Percentiles rank a stretch among this genome's conserved stretches.
Conservation (phyloP, 2,329 filamentous ascomycete species). For the Colletotrichum sp. region DNA sequence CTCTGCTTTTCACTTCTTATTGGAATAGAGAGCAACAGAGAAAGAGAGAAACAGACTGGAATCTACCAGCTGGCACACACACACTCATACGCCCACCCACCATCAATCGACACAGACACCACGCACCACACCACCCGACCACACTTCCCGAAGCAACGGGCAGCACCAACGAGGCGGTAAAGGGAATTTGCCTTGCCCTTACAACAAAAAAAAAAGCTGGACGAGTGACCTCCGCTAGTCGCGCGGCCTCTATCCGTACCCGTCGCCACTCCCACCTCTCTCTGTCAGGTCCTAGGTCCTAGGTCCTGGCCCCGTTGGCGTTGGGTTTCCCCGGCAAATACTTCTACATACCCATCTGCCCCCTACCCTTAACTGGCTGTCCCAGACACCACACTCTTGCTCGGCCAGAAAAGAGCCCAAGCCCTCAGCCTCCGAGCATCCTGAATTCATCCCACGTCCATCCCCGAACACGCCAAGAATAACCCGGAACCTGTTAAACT, state of each 20-base stretch:
- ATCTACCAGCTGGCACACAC: not conserved
- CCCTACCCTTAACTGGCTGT: not conserved
- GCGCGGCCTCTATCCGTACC: slow-evolving; percentile 2
- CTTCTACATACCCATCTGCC: slow-evolving; percentile 1
- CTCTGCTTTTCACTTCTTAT: not conserved
- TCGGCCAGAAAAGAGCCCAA: slow-evolving; percentile 4
- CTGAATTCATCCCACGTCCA: slow-evolving; percentile 17
- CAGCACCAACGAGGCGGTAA: slow-evolving; percentile 19
- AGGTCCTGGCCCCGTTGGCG: not conserved
- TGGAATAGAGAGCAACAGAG: not conserved
- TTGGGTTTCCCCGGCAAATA: slow-evolving; percentile 10
- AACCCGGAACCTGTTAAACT: slow-evolving; percentile 15
- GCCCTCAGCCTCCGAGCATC: slow-evolving; percentile 19
- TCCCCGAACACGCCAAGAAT: slow-evolving; percentile 18
- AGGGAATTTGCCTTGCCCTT: not conserved
- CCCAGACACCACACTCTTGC: not conserved
- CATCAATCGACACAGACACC: not conserved
- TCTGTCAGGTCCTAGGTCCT: slow-evolving; percentile 12
- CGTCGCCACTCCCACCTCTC: slow-evolving; percentile 15
- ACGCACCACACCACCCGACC: not conserved
- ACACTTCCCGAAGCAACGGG: slow-evolving; percentile 5
- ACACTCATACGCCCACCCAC: not conserved
- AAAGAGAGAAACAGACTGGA: not conserved
- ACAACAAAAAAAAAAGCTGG: not conserved
- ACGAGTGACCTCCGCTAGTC: slow-evolving; percentile 14